phyloP scores from a whole-genome alignment of 176 grass and related monocot species.

The Coix lacrymajobi region DNA sequence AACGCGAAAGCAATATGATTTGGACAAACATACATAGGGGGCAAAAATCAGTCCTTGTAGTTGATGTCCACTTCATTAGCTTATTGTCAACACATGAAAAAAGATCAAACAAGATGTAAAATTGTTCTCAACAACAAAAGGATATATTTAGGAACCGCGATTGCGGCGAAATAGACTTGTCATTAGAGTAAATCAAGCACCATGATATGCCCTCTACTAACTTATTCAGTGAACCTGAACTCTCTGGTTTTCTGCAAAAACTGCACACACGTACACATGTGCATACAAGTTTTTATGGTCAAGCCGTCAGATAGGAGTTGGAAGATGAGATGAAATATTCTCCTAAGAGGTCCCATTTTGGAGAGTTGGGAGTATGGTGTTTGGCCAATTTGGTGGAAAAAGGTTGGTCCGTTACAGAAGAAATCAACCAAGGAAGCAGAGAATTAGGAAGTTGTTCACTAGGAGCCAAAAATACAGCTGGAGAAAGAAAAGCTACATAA shows the following conservation, averaged over 20 bases:
- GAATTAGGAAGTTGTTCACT: constrained; percentile 1
- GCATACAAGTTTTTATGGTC: not conserved
- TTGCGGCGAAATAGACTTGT: not conserved
- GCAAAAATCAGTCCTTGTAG: not conserved
- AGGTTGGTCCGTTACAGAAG: constrained; percentile 23
- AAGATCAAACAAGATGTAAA: not conserved
- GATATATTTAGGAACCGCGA: not conserved
- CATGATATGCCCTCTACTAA: not conserved
- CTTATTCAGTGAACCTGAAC: not conserved
- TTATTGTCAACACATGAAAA: not conserved
- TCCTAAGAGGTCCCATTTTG: constrained; percentile 6
- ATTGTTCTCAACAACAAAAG: not conserved
- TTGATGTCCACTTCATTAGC: constrained; percentile 9
- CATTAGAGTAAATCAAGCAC: not conserved
- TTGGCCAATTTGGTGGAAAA: constrained; percentile 14
- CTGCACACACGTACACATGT: not conserved
- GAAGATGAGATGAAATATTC: constrained; percentile 15
- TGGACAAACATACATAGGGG: not conserved
- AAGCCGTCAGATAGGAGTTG: not conserved
- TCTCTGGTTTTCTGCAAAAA: not conserved
- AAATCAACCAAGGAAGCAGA: constrained; percentile 21
- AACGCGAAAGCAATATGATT: constrained; percentile 11
- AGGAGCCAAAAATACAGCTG: constrained; percentile 25
- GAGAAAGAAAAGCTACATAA: constrained; percentile 2
- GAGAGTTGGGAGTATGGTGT: constrained; percentile 14